Evolutionary conservation across 108 stramenopile genomes (phyloP).

Genomic region (Cyclotella kingstonii): DNA sequence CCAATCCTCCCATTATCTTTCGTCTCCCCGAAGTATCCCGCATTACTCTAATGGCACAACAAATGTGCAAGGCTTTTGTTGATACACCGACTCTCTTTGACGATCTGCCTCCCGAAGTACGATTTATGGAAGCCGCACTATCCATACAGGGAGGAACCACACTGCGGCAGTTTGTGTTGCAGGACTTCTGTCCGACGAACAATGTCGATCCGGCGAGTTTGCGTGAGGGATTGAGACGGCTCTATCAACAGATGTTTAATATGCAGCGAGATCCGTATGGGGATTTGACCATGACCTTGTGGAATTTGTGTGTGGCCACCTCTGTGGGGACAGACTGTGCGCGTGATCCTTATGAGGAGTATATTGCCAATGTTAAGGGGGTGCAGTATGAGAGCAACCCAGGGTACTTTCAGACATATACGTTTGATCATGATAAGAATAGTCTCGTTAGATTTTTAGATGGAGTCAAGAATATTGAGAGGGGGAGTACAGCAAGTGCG

Average conservation of each 20-base stretch:
- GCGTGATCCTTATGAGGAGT: conserved; percentile 63
- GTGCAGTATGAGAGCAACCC: conserved; percentile 50
- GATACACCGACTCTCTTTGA: conserved; percentile 51
- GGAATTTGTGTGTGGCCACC: conserved; percentile 63
- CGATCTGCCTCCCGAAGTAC: conserved; percentile 72
- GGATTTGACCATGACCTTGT: conserved; percentile 68
- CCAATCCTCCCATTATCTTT: conserved; percentile 76
- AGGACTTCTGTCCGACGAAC: conserved; percentile 76
- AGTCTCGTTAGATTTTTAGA: conserved; percentile 80
- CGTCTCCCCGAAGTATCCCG: conserved; percentile 65
- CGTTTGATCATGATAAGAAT: conserved; percentile 68
- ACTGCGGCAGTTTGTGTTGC: conserved; percentile 68
- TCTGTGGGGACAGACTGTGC: conserved; percentile 76
- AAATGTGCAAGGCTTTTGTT: conserved; percentile 74
- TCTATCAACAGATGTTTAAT: conserved; percentile 70
- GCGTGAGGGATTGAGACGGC: conserved; percentile 72
- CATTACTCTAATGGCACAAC: conserved; percentile 73
- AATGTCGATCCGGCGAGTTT: conserved; percentile 65
- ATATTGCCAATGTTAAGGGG: conserved; percentile 51
- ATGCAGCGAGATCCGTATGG: conserved; percentile 88
- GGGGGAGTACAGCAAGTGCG: conserved; percentile 33
- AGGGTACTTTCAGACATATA: conserved; percentile 82
- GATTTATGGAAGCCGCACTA: conserved; percentile 70
- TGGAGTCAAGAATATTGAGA: conserved; percentile 37
- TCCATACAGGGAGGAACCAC: conserved; percentile 75